A percentile compares a stretch with the other conserved stretches of the same genome.
Conservation (phyloP, 768 basidiomycete genomes). For the Termitomyces eurrhizus region DNA sequence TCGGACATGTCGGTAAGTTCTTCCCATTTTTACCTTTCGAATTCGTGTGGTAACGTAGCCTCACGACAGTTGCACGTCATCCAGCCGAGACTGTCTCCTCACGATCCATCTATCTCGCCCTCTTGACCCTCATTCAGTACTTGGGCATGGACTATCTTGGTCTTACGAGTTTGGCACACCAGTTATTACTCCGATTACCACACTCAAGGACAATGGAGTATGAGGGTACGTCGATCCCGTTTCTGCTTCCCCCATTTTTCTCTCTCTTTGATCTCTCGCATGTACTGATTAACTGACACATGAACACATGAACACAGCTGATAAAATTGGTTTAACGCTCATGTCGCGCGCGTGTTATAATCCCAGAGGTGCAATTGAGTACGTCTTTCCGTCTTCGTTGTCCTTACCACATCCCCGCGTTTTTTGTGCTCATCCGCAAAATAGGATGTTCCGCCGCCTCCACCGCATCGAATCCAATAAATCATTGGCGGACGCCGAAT, state of each 20-base stretch:
- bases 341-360: constrained; percentile 86
- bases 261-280: not conserved
- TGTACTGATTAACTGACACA: not conserved
- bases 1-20: constrained; percentile 66
- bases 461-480: constrained; percentile 48
- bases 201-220: constrained; percentile 80
- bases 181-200: constrained; percentile 64
- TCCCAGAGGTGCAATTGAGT: constrained; percentile 74
- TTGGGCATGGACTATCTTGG: constrained; percentile 53
- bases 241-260: not conserved
- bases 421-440: not conserved
- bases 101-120: constrained; percentile 33
- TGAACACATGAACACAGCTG: constrained; percentile 52
- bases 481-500: constrained; percentile 35
- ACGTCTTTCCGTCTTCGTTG: constrained; percentile 18
- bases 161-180: constrained; percentile 32
- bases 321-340: constrained; percentile 78
- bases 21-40: not conserved
- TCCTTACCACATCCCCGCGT: not conserved
- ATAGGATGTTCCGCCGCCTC: constrained; percentile 71
- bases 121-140: constrained; percentile 39
- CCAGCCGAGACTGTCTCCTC: constrained; percentile 55
- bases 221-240: constrained; percentile 49
- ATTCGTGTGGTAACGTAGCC: not conserved
- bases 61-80: constrained; percentile 33